Evolutionary conservation across 495 filamentous ascomycete species (phyloP), one percentile per base, ranked within the genome.

Genomic region (Astrothelium subdiscretum): DNA sequence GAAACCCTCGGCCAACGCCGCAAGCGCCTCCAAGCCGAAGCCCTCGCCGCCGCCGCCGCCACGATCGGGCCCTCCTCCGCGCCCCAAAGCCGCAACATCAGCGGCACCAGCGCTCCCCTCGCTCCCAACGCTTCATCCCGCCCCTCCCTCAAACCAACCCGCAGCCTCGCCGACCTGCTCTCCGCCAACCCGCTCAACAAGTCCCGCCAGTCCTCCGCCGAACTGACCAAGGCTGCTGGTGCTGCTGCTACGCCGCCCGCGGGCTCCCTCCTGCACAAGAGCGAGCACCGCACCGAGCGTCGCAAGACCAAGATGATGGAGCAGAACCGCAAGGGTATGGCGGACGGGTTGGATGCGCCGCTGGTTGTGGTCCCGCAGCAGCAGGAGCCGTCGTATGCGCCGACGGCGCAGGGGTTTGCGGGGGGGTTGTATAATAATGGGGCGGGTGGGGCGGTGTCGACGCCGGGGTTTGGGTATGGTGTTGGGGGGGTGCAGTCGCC

Each of bases 1-100:
- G 92, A 98, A 71, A 96, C 92, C 0, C 81, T 98, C 2, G 94
- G 85, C 13, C 90, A 97, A 70, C 85, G 92, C 8, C 85, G 91
- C 3, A 83, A 79, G 62, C 84, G 94, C 15, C 80, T 98, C 1
- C 88, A 91, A 71, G 84, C 81, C 51, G 88, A 92, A 73, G 79
- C 79, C 12, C 79, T 85, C 63, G 80, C 82, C 2, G 35, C 35
- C 15, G 35, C 35, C 35, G 8, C 8, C 35, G 35, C 75, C 76
- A 35, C 78, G 80, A 72, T 74, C 77, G 68, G 64, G 67, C 63
- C 35, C 72, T 68, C 62, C 35, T 8, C 35, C 15, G 8, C 1
- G 8, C 35, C 35, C 0, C 35, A 38, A 38, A 52, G 65, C 42
- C 70, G 40, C 69, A 70, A 59, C 62, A 71, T 71, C 29, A 22